Base-by-base conservation (phyloP, 331 rosid species). In the Erythrophleum ivorense region DNA sequence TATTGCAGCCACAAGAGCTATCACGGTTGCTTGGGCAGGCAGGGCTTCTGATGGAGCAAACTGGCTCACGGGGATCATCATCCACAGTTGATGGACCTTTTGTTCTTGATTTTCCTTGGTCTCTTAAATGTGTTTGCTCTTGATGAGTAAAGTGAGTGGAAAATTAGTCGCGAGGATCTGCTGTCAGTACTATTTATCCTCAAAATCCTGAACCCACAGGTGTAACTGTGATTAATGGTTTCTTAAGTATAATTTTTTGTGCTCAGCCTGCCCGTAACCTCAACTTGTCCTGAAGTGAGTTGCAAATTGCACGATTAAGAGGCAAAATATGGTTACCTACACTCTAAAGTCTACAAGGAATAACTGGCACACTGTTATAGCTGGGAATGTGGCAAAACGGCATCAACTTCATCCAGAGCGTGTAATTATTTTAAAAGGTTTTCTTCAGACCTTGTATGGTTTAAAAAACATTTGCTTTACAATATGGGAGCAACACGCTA, bases 401-500 rank as follows among this genome's bases (percentile, higher is more conserved):
- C 48, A 68, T 79, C 16, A 38, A 65, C 71, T 46, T 49, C 5
- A 76, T 38, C 5, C 36, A 29, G 38, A 12, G 40, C 46, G 59
- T 46, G 36, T 11, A 58, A 50, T n/a, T 38, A 68, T 59, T 38
- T 36, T 2, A 69, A 46, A 46, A 12, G 50, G 68, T 31, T 62
- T 31, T 60, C 66, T 60, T 21, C 38, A 60, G 16, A 60, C 46
- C 62, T 83, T 62, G 48, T 62, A 21, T 50, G 24, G 52, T 21
- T 54, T 21, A 73, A 69, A 71, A 38, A 41, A 78, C 34, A 86
- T 65, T 7, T 41, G 66, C 83, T 77, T 85, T 84, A 80, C 86
- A 83, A 31, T 48, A 69, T 55, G 45, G 81, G 81, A 49, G 69
- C 11, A 57, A 82, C 84, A 58, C 69, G 74, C 38, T 43, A 29